Conservation (phyloP, 1,284 basidiomycete species). For the Moesziomyces aphidis region DNA sequence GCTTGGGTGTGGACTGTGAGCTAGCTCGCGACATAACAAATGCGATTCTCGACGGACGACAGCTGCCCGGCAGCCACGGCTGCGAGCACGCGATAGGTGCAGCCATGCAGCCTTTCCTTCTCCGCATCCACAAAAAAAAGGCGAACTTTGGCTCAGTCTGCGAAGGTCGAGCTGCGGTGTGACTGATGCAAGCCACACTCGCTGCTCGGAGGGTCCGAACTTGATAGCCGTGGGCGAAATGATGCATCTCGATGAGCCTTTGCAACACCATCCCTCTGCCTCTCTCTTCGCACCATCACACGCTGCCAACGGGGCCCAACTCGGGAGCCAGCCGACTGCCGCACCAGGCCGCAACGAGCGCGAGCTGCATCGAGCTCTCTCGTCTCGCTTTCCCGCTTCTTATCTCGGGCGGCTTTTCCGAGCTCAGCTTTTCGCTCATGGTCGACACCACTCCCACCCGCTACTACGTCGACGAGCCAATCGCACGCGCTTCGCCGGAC, state of each 20-base stretch:
- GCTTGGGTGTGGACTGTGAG: no score
- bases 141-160: neutral
- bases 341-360: no score
- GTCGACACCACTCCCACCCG: constrained; percentile 10
- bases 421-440: constrained; percentile 6
- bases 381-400: no score
- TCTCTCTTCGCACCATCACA: neutral
- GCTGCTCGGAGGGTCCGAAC: neutral
- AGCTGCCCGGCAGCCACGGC: no score
- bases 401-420: no score
- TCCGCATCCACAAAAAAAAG: neutral
- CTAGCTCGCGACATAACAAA: neutral
- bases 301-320: neutral
- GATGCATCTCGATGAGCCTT: no score
- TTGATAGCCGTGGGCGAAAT: neutral
- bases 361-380: no score
- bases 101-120: neutral
- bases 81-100: neutral
- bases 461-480: neutral
- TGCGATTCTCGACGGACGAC: no score
- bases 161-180: neutral
- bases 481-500: neutral
- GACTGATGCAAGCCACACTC: neutral
- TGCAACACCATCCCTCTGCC: neutral
- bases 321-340: no score